phyloP scores from a whole-genome alignment of 1,284 basidiomycete species.

The Trichosporon inkin region DNA sequence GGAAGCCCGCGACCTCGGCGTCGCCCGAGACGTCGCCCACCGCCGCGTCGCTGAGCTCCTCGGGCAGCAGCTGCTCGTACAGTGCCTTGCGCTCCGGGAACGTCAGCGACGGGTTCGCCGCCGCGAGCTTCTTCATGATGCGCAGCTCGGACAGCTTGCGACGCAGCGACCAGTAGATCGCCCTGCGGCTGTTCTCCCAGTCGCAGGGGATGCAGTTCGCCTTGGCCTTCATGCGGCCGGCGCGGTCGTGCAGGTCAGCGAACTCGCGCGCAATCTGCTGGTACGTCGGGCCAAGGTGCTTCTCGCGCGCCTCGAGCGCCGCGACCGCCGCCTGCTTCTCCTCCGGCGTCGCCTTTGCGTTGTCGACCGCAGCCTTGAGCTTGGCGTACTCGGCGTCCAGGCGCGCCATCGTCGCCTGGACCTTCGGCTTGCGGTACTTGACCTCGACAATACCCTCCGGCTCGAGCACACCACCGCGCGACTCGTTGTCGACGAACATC shows the following conservation, averaged over 20 bases:
- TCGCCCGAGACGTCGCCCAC: slow-evolving; percentile 26
- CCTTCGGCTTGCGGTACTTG: slow-evolving; percentile 78
- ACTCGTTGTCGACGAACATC: slow-evolving; percentile 95
- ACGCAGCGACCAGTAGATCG: slow-evolving; percentile 94
- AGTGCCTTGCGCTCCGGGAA: slow-evolving; percentile 45
- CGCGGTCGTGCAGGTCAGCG: slow-evolving; percentile 88
- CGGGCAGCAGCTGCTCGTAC: slow-evolving; percentile 40
- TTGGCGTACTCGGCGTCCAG: slow-evolving; percentile 79
- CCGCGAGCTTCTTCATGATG: slow-evolving; percentile 48
- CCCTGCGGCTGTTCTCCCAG: slow-evolving; percentile 84
- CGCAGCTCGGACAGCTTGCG: slow-evolving; percentile 54
- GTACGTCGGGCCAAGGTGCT: slow-evolving; percentile 79
- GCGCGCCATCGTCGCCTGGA: slow-evolving; percentile 86
- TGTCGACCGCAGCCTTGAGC: slow-evolving; percentile 74
- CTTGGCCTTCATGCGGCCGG: slow-evolving; percentile 97
- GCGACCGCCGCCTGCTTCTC: slow-evolving; percentile 67
- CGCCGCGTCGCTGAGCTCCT: slow-evolving; percentile 24
- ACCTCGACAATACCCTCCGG: slow-evolving; percentile 95
- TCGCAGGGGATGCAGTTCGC: slow-evolving; percentile 77
- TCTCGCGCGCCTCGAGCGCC: slow-evolving; percentile 72
- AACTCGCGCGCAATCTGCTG: slow-evolving; percentile 91
- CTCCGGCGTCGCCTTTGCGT: slow-evolving; percentile 65
- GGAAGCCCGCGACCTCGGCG: slow-evolving; percentile 45
- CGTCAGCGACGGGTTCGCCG: slow-evolving; percentile 47
- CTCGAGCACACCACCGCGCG: slow-evolving; percentile 94